Base-by-base conservation (phyloP, 495 filamentous ascomycete species). In the Podospora tetraspora region DNA sequence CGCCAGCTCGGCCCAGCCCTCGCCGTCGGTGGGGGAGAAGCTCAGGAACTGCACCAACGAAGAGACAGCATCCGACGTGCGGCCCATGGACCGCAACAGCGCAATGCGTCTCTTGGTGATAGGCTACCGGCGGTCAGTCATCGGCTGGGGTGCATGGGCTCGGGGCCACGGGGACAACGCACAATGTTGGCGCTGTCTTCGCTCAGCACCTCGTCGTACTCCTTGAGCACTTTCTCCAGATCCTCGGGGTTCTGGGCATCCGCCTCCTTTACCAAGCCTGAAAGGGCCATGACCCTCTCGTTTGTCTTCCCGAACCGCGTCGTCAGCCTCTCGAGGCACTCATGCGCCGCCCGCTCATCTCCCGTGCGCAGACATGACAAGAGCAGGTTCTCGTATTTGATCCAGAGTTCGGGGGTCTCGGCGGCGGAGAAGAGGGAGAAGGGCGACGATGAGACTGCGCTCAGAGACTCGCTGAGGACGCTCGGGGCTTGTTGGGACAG, bases 1-100 rank as follows among this genome's bases (percentile, higher is more conserved):
- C 34, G 91, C 85, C 71, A 99, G 83, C 81, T 99, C 95, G 63
- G 92, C 88, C 95, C 95, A 99, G 21, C 92, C 89, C 77, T 99
- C 95, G 12, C 90, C 89, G 81, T 98, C 96, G 9, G 92, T 97
- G 6, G 95, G 94, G 11, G 90, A 90, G 67, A 89, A 86, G 68
- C 93, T 89, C 57, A 99, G 84, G 30, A 97, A 82, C 67, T 89
- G 82, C 68, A 88, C 86, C 57, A 97, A 80, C 56, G 87, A 86
- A 63, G 87, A 81, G 60, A 92, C 91, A 13, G 95, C 92, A 67
- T 96, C 92, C 11, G 85, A 74, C 3, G 84, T 78, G 66, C 87
- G 85, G 23, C 85, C 86, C 70, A 96, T 82, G 30, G 90, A 91
- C 66, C 87, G 84, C 43, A 97, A 79, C 34, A 99, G 84, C 23